A percentile compares a stretch with the other conserved stretches of the same genome.
Evolutionary conservation across 1,284 basidiomycete genomes (phyloP).

Genomic region (Bjerkandera adusta): DNA sequence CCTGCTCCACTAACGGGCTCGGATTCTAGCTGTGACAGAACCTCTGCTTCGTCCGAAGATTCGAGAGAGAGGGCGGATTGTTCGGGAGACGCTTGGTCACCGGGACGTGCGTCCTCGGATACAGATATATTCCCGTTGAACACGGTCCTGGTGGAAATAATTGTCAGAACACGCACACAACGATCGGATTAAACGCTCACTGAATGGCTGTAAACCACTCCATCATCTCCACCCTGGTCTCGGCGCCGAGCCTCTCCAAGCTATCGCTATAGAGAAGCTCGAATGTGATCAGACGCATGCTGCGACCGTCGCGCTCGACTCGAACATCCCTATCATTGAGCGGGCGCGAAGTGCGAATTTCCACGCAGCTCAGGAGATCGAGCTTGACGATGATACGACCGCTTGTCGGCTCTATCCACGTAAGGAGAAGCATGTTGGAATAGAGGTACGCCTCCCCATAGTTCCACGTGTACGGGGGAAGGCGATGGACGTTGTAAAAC

Average conservation of each 20-base stretch:
- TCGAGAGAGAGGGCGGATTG: not conserved
- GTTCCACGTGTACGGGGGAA: constrained; percentile 11
- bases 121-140: constrained; percentile 11
- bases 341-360: constrained; percentile 9
- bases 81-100: not conserved
- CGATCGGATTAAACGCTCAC: constrained; percentile 3
- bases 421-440: constrained; percentile 9
- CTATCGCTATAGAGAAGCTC: constrained; percentile 14
- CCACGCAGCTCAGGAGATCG: constrained; percentile 12
- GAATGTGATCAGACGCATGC: constrained; percentile 3
- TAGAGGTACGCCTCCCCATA: constrained; percentile 10
- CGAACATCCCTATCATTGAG: constrained; percentile 1
- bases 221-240: constrained; percentile 12
- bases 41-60: not conserved
- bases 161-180: not conserved
- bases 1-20: not conserved
- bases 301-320: too few species aligned
- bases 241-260: constrained; percentile 10
- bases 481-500: constrained; percentile 14
- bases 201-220: constrained; percentile 15
- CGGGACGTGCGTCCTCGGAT: not conserved
- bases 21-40: not conserved
- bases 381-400: constrained; percentile 9
- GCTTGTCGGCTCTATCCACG: constrained; percentile 7
- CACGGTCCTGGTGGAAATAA: constrained; percentile 6